Evolutionary conservation across 2,329 filamentous ascomycete species (phyloP).

Genomic region (Aspergillus sp.): DNA sequence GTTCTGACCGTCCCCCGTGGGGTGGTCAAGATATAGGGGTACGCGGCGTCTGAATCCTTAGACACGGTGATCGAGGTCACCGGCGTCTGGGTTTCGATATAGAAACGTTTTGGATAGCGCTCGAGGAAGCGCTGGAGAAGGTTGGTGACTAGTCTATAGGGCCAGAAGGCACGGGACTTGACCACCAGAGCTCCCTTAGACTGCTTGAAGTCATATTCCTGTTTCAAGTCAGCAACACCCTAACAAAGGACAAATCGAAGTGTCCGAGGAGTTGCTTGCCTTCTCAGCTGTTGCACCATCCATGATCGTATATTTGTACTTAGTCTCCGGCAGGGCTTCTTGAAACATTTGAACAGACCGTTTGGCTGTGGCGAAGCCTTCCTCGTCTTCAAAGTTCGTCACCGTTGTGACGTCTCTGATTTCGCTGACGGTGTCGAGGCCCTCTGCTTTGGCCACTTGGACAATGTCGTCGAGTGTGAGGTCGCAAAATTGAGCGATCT

Average conservation of each 20-base stretch:
- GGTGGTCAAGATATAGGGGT: slow-evolving; percentile 44
- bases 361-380: too few species aligned
- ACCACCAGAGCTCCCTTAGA: not conserved
- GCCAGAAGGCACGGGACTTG: slow-evolving; percentile 18
- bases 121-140: slow-evolving; percentile 13
- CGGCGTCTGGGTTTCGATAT: slow-evolving; percentile 21
- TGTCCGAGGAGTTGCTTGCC: too few species aligned
- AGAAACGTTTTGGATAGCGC: slow-evolving; percentile 8
- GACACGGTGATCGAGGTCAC: slow-evolving; percentile 8
- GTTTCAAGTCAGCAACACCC: not conserved
- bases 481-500: not conserved
- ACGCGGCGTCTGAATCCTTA: not conserved
- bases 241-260: too few species aligned
- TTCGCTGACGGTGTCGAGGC: not conserved
- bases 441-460: not conserved
- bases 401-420: not conserved
- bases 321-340: too few species aligned
- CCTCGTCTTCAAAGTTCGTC: too few species aligned
- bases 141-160: slow-evolving; percentile 22
- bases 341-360: too few species aligned
- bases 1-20: slow-evolving; percentile 43
- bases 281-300: too few species aligned
- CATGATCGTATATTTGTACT: too few species aligned
- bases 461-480: not conserved
- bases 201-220: not conserved